Evolutionary conservation across 1,284 basidiomycete species (phyloP).

Genomic region (Lentinus polychrous): DNA sequence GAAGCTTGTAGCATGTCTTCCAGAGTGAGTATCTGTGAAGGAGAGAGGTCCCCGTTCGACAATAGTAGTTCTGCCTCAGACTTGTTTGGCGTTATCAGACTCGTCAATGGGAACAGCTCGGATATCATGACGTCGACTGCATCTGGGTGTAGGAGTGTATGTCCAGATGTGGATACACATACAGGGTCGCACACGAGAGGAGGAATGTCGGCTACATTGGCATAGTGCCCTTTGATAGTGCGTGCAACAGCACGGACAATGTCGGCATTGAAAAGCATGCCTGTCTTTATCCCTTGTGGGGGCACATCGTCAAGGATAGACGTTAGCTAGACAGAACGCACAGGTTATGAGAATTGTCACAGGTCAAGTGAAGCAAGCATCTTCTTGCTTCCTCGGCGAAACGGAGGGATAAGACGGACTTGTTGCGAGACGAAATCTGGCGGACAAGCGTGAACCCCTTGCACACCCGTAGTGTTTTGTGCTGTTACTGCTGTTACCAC

Average conservation of each 20-base stretch:
- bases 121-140: slow-evolving; percentile 58
- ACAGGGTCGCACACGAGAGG: slow-evolving; percentile 84
- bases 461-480: slow-evolving; percentile 87
- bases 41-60: slow-evolving; percentile 25
- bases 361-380: background rate
- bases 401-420: slow-evolving; percentile 31
- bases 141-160: slow-evolving; percentile 64
- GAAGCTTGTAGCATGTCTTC: slow-evolving; percentile 64
- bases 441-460: slow-evolving; percentile 60
- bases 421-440: slow-evolving; percentile 67
- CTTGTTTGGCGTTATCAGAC: slow-evolving; percentile 84
- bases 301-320: slow-evolving; percentile 75
- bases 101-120: slow-evolving; percentile 67
- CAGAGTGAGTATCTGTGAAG: slow-evolving; percentile 37
- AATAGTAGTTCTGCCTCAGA: slow-evolving; percentile 75
- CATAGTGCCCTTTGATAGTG: slow-evolving; percentile 37
- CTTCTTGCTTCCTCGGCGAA: background rate
- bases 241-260: slow-evolving; percentile 38
- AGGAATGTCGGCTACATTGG: slow-evolving; percentile 24
- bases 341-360: background rate
- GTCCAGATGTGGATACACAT: slow-evolving; percentile 89
- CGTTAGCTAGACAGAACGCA: slow-evolving; percentile 42
- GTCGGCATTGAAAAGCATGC: slow-evolving; percentile 70
- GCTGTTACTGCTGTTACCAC: slow-evolving; percentile 87
- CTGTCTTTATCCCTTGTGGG: slow-evolving; percentile 80